These are phyloP conservation scores for Aspergillus carbonarius DNA, from an alignment of 2,329 filamentous ascomycete species.

Conservation along the genomic window DNA sequence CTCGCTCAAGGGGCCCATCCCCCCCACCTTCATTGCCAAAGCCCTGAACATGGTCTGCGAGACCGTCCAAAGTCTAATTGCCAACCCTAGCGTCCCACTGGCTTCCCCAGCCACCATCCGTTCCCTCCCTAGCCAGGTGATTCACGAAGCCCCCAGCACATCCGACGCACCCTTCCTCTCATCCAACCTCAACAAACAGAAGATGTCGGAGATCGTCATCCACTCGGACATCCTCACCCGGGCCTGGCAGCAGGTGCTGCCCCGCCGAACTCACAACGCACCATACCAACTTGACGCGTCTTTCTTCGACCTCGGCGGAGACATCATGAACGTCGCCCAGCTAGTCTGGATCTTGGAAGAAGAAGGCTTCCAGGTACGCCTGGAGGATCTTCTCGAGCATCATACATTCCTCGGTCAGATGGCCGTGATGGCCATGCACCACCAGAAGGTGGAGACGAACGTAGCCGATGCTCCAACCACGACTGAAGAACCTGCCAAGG, in stretches of 20 bases:
- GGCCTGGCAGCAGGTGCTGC: constrained; percentile 42
- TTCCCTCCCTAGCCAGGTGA: constrained; percentile 32
- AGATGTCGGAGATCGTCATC: constrained; percentile 39
- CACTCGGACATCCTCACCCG: constrained; percentile 41
- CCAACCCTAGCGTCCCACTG: constrained; percentile 34
- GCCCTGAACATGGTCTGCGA: constrained; percentile 44
- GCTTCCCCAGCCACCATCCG: constrained; percentile 34
- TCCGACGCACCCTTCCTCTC: constrained; percentile 35
- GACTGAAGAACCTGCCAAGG: not conserved
- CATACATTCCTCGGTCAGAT: constrained; percentile 44
- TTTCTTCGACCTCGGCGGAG: constrained; percentile 44
- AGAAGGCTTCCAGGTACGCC: constrained; percentile 39
- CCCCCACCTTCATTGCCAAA: constrained; percentile 33
- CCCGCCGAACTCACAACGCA: constrained; percentile 21
- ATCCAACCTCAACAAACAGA: constrained; percentile 38
- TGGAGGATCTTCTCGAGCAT: constrained; percentile 43
- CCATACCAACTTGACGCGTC: constrained; percentile 40
- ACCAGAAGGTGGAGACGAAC: constrained; percentile 22
- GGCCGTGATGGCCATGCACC: constrained; percentile 34
- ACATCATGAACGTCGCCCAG: constrained; percentile 43
- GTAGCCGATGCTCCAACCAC: constrained; percentile 11
- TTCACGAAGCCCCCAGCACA: constrained; percentile 27
- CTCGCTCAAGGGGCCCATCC: constrained; percentile 37
- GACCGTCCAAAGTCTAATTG: constrained; percentile 36
- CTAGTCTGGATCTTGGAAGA: constrained; percentile 43